A percentile compares a stretch with the other conserved stretches of the same genome.
phyloP scores from a whole-genome alignment of 2,329 filamentous ascomycete genomes.

The Calonectria hawksworthii region DNA sequence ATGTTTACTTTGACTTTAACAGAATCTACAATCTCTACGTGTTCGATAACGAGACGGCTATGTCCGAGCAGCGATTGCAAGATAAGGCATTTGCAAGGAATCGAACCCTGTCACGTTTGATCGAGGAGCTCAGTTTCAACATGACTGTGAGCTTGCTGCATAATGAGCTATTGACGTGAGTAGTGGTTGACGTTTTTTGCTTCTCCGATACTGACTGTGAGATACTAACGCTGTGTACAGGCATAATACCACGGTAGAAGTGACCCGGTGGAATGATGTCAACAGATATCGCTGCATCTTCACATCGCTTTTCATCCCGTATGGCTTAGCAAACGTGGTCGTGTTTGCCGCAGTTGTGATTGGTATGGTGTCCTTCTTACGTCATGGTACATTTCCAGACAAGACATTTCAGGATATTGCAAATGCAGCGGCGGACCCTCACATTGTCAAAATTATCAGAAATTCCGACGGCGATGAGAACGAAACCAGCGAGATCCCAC shows the following conservation, averaged over 20 bases:
- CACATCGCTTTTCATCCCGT: conserved; percentile 14
- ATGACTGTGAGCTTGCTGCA: conserved; percentile 20
- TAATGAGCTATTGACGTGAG: conserved; percentile 21
- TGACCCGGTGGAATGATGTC: conserved; percentile 21
- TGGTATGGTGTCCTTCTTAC: conserved; percentile 19
- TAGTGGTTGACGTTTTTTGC: background rate
- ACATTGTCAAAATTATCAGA: background rate
- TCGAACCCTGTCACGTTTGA: conserved; percentile 6
- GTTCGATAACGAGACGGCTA: conserved; percentile 7
- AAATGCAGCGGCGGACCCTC: conserved; percentile 18
- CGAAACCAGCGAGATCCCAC: background rate
- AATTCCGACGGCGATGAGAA: background rate
- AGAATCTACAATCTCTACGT: conserved; percentile 14
- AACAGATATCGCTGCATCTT: conserved; percentile 9
- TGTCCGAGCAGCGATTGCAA: conserved; percentile 13
- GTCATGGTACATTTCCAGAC: conserved; percentile 7
- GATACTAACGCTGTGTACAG: background rate
- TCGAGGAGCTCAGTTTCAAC: conserved; percentile 22
- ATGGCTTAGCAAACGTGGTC: conserved; percentile 12
- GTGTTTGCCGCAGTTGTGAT: background rate
- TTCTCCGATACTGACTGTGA: too few relatives aligned
- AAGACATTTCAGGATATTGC: conserved; percentile 24
- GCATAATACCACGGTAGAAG: conserved; percentile 1
- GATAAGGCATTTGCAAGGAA: conserved; percentile 17
- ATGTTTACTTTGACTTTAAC: conserved; percentile 18